Evolutionary conservation across 2,329 filamentous ascomycete genomes (phyloP).

Genomic region (Stromatinia cepivora): DNA sequence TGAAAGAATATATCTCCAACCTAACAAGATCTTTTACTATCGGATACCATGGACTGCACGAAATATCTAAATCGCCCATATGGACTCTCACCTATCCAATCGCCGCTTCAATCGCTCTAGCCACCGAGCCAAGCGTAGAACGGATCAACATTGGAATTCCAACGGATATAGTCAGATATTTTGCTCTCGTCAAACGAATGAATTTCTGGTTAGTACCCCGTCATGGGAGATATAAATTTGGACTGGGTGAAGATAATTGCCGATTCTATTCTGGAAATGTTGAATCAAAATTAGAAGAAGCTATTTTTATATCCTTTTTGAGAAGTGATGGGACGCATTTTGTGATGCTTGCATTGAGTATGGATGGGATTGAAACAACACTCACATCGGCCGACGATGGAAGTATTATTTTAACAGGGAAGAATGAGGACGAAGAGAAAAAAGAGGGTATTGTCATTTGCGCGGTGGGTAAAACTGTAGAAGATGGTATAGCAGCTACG

Average conservation of each 20-base stretch:
- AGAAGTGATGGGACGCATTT: constrained; percentile 24
- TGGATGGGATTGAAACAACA: constrained; percentile 21
- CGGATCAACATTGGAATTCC: background rate
- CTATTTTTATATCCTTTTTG: constrained; percentile 26
- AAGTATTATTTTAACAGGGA: constrained; percentile 14
- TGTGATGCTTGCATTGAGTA: constrained; percentile 26
- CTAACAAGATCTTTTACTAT: background rate
- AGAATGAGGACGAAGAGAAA: constrained; percentile 21
- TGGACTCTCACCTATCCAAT: background rate
- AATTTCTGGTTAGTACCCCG: constrained; percentile 15
- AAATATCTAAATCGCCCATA: background rate
- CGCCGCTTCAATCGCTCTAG: background rate
- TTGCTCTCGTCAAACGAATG: constrained; percentile 15
- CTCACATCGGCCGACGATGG: constrained; percentile 21
- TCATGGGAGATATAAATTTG: background rate
- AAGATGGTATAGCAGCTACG: constrained; percentile 21
- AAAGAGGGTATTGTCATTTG: constrained; percentile 15
- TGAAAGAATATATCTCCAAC: background rate
- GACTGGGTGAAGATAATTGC: background rate
- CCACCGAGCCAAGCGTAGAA: background rate
- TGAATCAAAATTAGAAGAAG: constrained; percentile 16
- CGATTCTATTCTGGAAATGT: background rate
- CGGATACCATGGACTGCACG: background rate
- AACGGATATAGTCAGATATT: background rate
- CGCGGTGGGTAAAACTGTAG: constrained; percentile 22